phyloP scores from a whole-genome alignment of 202 grass and related monocot genomes.

The Hordeum pubiflorum region DNA sequence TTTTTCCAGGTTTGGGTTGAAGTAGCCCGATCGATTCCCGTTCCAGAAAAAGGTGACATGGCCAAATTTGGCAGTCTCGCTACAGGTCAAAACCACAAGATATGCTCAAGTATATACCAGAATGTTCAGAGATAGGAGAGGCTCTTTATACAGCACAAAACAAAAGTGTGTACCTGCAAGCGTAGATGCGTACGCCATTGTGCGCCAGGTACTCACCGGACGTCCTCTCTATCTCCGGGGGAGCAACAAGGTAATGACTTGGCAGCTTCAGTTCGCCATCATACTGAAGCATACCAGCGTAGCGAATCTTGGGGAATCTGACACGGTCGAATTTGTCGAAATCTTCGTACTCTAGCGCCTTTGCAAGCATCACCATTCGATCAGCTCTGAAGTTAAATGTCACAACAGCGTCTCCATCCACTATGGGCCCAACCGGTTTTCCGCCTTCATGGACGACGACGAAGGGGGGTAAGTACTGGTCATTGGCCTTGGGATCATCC shows the following conservation, averaged over 20 bases:
- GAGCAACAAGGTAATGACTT: slow-evolving; percentile 57
- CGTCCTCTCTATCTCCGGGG: slow-evolving; percentile 51
- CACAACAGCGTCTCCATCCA: slow-evolving; percentile 48
- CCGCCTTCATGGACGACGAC: slow-evolving; percentile 35
- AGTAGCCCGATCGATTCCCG: slow-evolving; percentile 57
- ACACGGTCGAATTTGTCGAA: slow-evolving; percentile 46
- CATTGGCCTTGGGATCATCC: slow-evolving; percentile 41
- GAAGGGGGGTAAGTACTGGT: slow-evolving; percentile 55
- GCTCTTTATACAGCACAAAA: background rate
- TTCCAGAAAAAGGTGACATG: slow-evolving; percentile 75
- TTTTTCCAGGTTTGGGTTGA: slow-evolving; percentile 42
- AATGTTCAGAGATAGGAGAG: background rate
- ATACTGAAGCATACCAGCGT: slow-evolving; percentile 55
- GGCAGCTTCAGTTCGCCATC: slow-evolving; percentile 61
- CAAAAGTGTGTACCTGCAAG: slow-evolving; percentile 41
- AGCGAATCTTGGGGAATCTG: slow-evolving; percentile 32
- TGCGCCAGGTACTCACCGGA: slow-evolving; percentile 42
- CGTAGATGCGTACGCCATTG: slow-evolving; percentile 44
- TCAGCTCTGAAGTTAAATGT: slow-evolving; percentile 62
- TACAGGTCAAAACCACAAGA: background rate
- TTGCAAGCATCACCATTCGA: slow-evolving; percentile 55
- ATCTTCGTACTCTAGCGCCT: slow-evolving; percentile 43
- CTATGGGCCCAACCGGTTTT: slow-evolving; percentile 27
- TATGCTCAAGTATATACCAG: background rate
- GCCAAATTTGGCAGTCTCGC: slow-evolving; percentile 57